Conservation (phyloP, 441 rosid genomes). For the Breynia disticha region DNA sequence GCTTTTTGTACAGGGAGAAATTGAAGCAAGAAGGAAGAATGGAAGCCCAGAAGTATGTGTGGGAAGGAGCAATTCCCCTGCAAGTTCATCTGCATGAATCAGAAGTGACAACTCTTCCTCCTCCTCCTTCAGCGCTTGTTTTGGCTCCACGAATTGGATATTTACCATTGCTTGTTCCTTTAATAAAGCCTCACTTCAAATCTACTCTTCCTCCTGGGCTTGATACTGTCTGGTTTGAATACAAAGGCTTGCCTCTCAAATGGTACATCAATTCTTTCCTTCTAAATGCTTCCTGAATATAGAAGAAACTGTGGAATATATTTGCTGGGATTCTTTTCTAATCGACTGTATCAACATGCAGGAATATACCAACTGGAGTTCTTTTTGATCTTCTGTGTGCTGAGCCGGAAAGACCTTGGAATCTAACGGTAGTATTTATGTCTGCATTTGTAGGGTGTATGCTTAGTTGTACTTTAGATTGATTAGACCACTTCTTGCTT, state of each 20-base stretch:
- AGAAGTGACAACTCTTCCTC: conserved; percentile 76
- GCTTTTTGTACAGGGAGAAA: neutral
- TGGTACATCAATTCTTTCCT: conserved; percentile 33
- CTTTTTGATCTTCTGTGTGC: conserved; percentile 84
- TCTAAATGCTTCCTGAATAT: neutral
- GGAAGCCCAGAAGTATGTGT: conserved; percentile 59
- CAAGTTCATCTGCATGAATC: conserved; percentile 82
- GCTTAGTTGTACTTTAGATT: no score
- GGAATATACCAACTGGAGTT: conserved; percentile 89
- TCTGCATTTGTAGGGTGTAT: no score
- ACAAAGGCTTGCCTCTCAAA: conserved; percentile 80
- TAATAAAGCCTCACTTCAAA: conserved; percentile 67
- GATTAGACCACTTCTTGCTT: no score
- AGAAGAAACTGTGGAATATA: neutral
- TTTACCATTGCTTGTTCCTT: conserved; percentile 55
- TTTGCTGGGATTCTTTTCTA: neutral
- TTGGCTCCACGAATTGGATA: conserved; percentile 81
- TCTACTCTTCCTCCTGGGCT: conserved; percentile 78
- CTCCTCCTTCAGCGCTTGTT: conserved; percentile 69
- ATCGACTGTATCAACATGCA: conserved; percentile 12
- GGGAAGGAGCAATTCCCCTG: conserved; percentile 93
- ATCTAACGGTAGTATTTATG: conserved; percentile 48
- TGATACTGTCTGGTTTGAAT: conserved; percentile 87
- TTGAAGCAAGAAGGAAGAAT: conserved; percentile 8
- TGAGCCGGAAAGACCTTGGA: conserved; percentile 91